Base-by-base conservation (phyloP, 1,284 basidiomycete species). In the Boletus holoroseus region DNA sequence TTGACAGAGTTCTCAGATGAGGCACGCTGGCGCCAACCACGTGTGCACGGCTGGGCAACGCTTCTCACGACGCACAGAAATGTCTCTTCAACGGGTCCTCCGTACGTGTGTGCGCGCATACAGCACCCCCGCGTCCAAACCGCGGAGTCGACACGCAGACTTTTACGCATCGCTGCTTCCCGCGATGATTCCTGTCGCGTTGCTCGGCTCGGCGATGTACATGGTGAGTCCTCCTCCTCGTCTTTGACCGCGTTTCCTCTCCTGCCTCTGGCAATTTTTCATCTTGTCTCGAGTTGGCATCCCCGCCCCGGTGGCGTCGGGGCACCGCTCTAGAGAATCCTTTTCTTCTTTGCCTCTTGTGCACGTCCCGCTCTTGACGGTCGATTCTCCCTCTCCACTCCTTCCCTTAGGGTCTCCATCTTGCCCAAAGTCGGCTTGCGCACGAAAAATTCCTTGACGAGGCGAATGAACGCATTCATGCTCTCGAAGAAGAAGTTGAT, bases 141-240 rank as follows among this genome's bases (percentile, higher is more conserved):
- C 45, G 24, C 61, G 67, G 50, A 82, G 78, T 35, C 69, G 72
- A 20, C 84, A 89, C 68, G 77, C 76, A 4, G 71, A 74, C 55
- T 81, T 81, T 73, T 89, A 89, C 65, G 70, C 78, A 35, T 76
- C 82, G 53, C 74, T 83, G 45, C 65, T 85, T 37, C 88, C 88
- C 26, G 79, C 78, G 32, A 89, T 89, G 86, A 71, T 88, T 37
- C 88, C 87, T 7, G 72, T 90, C 50, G 81, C 83, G 42, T 70
- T 90, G 44, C 73, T 90, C 24, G 88, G 85, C 13, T 88, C 85
- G 50, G 84, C 82, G 9, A 76, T 90, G 47, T 90, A 87, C 69
- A 72, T 88, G 58, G 87, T 86, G 62, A 54, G 57, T 54, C 38
- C 35, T 35, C 36, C 36, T 4, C 20, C 13, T 13, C 41, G 7